Evolutionary conservation across 2,329 filamentous ascomycete genomes (phyloP), one percentile per base, ranked within the genome.

Genomic region (Nigrospora osmanthi): DNA sequence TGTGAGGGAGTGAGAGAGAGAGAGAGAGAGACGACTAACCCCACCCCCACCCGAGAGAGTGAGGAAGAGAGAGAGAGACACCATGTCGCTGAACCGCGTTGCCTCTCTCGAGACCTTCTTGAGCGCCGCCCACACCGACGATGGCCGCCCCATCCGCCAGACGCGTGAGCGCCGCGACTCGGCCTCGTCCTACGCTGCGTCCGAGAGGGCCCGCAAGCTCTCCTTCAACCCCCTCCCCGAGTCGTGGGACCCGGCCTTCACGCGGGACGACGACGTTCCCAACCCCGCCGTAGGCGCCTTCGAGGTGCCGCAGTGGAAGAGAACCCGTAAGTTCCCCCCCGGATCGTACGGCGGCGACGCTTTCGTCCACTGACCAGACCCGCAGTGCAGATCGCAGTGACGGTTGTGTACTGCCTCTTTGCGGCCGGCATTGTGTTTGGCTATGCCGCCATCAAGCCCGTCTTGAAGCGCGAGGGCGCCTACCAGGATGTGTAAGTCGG

Each of bases 391-490:
- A 78, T 90, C n/a, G 65, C 67, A 35, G 69, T 78, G 39, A 84
- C 82, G 6, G 80, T 87, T 1, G 54, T 87, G 11, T 87, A 85
- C 60, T 91, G 86, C 62, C 75, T 90, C 33, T 73, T 94, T 48
- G 81, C 86, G 7, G 83, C 89, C 5, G 90, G 88, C 1, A 71
- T 89, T 35, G 80, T 93, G 15, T 93, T 93, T 64, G 88, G 88
- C 32, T 94, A 88, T 63, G 88, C 88, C 13, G 87, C 88, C 12
- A 72, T 94, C 53, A 94, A 93, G 60, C 87, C 88, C 0, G 78
- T 93, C 10, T 71, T 94, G 23, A 84, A 90, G 49, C 65, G 72
- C 12, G 83, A 89, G 59, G 81, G 81, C 3, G 83, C 87, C 11
- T 91, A 89, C 61, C 71, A 71, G 35, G 72, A 86, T 41, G 64